phyloP scores from a whole-genome alignment of 176 grass and related monocot genomes.

The Calamus simplicifolius region DNA sequence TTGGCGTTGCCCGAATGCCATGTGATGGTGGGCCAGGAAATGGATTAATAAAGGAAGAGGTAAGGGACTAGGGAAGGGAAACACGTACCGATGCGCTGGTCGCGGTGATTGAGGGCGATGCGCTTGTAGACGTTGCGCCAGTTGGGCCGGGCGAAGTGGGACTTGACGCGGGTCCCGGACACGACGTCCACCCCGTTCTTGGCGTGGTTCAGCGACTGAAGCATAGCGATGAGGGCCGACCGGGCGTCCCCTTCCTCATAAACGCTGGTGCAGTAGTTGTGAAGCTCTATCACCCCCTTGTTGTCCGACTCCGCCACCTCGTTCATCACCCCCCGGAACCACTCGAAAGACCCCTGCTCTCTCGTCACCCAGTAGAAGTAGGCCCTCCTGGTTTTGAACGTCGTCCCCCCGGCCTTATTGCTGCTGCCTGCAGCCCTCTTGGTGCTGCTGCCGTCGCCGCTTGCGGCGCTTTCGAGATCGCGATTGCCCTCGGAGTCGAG shows the following conservation, averaged over 20 bases:
- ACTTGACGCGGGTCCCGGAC: constrained; percentile 80
- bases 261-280: constrained; percentile 88
- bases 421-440: constrained; percentile 8
- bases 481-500: constrained; percentile 5
- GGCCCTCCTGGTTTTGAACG: constrained; percentile 71
- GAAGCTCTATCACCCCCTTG: constrained; percentile 75
- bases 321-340: constrained; percentile 94
- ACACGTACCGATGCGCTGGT: constrained; percentile 49
- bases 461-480: neutral
- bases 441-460: neutral
- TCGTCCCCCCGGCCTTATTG: neutral
- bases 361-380: constrained; percentile 98
- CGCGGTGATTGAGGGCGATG: constrained; percentile 59
- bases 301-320: constrained; percentile 89
- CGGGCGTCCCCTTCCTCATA: constrained; percentile 92
- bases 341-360: constrained; percentile 89
- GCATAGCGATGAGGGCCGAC: constrained; percentile 88
- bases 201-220: constrained; percentile 77
- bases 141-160: constrained; percentile 83
- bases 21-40: no score
- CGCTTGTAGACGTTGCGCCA: constrained; percentile 92
- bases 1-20: no score
- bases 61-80: no score
- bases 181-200: constrained; percentile 85
- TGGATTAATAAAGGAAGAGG: no score